Base-by-base conservation (phyloP, 768 basidiomycete genomes). In the Lenzites betulinus region DNA sequence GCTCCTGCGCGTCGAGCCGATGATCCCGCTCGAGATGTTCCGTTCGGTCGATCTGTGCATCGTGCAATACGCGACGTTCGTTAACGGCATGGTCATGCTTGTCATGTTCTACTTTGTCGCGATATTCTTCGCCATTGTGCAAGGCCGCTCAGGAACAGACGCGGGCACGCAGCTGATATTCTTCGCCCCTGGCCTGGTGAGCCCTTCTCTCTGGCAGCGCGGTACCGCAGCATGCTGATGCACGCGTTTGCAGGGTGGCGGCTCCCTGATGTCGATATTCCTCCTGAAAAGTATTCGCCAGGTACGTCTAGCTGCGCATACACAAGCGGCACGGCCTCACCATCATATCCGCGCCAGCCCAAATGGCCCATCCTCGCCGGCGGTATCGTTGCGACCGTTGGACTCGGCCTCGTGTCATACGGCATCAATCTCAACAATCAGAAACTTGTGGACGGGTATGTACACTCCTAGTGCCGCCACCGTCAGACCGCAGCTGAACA, bases 41-140 rank as follows among this genome's bases (percentile, higher is more conserved):
- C 68, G 68, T 13, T 76, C 74, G 50, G 73, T 71, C 28, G 78
- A 83, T 62, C 64, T 83, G 44, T 76, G 74, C 51, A 73, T 75
- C 4, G 72, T 73, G 41, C 73, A 74, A 61, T 77, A 72, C 58
- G 74, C 66, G 18, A 71, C 75, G 18, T 76, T 81, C 54, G 72
- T 78, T 12, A 71, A 70, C 1, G 81, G 81, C 8, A 78, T 83
- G 67, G 74, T 83, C 58, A 78, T 78, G 75, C 70, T 82, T 58
- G 80, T 80, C 51, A 77, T 78, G 74, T 82, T 83, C 68, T 84
- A 84, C 66, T 83, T 84, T 61, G 73, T 83, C 43, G 74, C 81
- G 0, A 79, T 83, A 51, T 83, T 84, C 69, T 77, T 80, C 69
- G 76, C 75, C 22, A 72, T 81, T 65, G 81, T 80, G n/a, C 69